These are phyloP conservation scores for Nicotiana undulata DNA, from an alignment of 257 asterid species.

Conservation along the genomic window DNA sequence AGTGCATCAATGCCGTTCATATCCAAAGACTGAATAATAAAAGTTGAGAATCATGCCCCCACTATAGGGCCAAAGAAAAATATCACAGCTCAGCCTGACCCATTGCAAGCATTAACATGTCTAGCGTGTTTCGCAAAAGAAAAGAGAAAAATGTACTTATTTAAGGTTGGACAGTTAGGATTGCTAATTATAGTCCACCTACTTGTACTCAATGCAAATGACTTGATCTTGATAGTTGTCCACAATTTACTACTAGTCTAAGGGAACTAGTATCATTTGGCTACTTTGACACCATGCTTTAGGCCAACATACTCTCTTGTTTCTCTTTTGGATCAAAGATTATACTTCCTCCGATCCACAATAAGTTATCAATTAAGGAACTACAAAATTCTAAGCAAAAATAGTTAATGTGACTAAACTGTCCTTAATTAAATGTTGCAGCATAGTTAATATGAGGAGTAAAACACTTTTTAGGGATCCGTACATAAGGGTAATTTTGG, in stretches of 20 bases:
- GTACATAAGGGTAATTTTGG: too few species aligned
- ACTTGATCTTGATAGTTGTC: not conserved
- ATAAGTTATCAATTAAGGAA: too few species aligned
- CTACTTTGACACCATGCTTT: not conserved
- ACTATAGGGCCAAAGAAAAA: not conserved
- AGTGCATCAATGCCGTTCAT: constrained; percentile 3
- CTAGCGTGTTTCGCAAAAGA: not conserved
- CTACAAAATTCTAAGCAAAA: too few species aligned
- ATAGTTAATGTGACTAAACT: too few species aligned
- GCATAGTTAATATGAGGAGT: too few species aligned
- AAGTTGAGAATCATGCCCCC: not conserved
- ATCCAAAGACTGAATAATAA: not conserved
- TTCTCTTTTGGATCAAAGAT: too few species aligned
- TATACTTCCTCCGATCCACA: too few species aligned
- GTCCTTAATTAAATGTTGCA: too few species aligned
- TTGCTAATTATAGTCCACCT: not conserved
- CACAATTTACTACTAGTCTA: not conserved
- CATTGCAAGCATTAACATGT: not conserved
- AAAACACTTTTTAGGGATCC: too few species aligned
- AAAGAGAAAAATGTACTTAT: not conserved
- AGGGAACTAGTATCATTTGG: not conserved
- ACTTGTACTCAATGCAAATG: not conserved
- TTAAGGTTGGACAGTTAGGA: not conserved
- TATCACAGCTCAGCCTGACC: constrained; percentile 5
- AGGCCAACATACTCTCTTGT: too few species aligned